A percentile compares a stretch with the other conserved stretches of the same genome.
Evolutionary conservation across 495 filamentous ascomycete species (phyloP).

Genomic region (Chaetomium tenue): DNA sequence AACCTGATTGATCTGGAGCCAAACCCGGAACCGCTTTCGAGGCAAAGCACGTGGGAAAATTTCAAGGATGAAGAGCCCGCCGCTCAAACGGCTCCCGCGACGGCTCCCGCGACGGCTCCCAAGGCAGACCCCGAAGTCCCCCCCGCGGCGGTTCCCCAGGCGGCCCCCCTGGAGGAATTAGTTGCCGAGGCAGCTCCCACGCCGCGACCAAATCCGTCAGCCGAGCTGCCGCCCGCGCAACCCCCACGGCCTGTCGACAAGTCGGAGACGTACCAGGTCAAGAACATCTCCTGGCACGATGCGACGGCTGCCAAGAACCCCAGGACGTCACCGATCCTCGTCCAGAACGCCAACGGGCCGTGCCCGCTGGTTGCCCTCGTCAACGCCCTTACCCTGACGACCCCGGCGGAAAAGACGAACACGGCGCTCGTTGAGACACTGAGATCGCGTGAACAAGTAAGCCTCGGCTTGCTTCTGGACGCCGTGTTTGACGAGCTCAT

Average conservation of each 20-base stretch:
- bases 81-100: constrained; percentile 21
- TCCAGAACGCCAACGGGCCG: constrained; percentile 91
- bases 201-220: constrained; percentile 10
- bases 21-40: constrained; percentile 35
- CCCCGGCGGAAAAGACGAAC: constrained; percentile 55
- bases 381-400: constrained; percentile 83
- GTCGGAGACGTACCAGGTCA: constrained; percentile 50
- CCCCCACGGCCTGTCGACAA: constrained; percentile 42
- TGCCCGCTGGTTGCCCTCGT: constrained; percentile 92
- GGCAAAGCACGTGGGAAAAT: constrained; percentile 43
- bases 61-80: constrained; percentile 34
- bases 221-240: constrained; percentile 35
- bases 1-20: constrained; percentile 49
- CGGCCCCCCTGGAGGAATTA: constrained; percentile 38
- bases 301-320: constrained; percentile 40
- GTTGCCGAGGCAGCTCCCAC: too few relatives aligned
- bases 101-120: constrained; percentile 30
- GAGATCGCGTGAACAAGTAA: constrained; percentile 79
- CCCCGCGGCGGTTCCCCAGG: constrained; percentile 27
- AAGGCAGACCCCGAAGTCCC: constrained; percentile 19
- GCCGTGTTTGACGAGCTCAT: constrained; percentile 90
- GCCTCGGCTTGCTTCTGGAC: constrained; percentile 77
- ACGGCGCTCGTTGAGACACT: constrained; percentile 76
- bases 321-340: constrained; percentile 68
- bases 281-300: constrained; percentile 49